Base-by-base conservation (phyloP, 2,329 filamentous ascomycete genomes). In the Nannizziopsis arthrosporioides region DNA sequence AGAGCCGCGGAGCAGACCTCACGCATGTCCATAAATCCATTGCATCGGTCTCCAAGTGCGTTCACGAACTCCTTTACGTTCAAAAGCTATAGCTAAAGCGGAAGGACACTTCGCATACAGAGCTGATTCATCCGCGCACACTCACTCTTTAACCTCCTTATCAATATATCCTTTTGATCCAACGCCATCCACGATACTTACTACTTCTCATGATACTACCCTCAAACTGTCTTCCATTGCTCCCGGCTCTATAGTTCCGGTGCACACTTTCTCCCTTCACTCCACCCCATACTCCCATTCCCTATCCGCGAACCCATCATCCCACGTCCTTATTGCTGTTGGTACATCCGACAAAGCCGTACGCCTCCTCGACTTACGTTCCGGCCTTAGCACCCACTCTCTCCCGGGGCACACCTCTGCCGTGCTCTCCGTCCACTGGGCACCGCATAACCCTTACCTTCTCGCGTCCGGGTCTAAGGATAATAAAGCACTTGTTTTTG, bases 301-400 rank as follows among this genome's bases (percentile, higher is more conserved):
- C 0, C 74, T 85, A 19, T 94, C 88, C 0, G 62, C 67, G 1
- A 61, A 68, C 76, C 81, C 37, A 69, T 89, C 50, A 76, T 86
- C 48, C 69, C 78, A 45, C 75, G 73, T 94, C 0, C 75, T 94
- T 3, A 84, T 95, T 8, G 88, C 90, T 8, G 92, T 87, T 59
- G 89, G 85, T 0, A 93, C 88, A 0, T 87, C 93, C 54, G 81
- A 92, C 61, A 85, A 86, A 5, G 76, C 84, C 19, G 84, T 94
- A 11, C 81, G 88, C 12, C 76, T 96, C 5, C 79, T 95, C 5
- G 90, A 96, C 61, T 73, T 95, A 31, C 83, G 85, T 45, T 89
- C 88, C 0, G 87, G 87, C 2, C 77, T 87, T 12, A 79, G 76
- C 42, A 81, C 84, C 1, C 84, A 88, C 59, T 78, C 81, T 1